These are phyloP conservation scores for Xylariaceae sp. DNA, from an alignment of 2,329 filamentous ascomycete species.

Conservation along the genomic window DNA sequence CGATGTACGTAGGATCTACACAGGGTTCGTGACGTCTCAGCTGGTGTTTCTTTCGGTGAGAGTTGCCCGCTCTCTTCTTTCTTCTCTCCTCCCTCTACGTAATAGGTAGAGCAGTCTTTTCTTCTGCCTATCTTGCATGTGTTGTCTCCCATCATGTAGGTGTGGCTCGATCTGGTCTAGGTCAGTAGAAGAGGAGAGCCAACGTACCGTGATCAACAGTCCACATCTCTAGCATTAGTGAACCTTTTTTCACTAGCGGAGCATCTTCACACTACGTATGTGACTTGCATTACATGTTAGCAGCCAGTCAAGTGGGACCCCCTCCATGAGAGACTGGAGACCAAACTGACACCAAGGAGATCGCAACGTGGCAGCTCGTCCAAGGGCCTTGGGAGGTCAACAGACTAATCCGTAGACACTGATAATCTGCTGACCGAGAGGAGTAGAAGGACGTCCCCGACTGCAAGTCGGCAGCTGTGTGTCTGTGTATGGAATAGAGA, in stretches of 20 bases:
- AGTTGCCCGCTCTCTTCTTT: too few relatives aligned
- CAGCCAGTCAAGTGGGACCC: not conserved
- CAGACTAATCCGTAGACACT: too few relatives aligned
- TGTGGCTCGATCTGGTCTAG: not conserved
- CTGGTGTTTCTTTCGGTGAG: too few relatives aligned
- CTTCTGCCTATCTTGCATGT: too few relatives aligned
- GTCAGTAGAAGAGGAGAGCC: not conserved
- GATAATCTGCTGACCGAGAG: not conserved
- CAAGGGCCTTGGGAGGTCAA: not conserved
- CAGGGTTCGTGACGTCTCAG: too few relatives aligned
- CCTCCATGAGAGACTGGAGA: not conserved
- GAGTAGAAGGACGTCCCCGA: not conserved
- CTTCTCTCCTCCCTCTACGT: too few relatives aligned
- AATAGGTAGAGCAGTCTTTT: too few relatives aligned
- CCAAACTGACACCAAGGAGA: not conserved
- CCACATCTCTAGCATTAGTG: not conserved
- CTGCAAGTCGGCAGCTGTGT: too few relatives aligned
- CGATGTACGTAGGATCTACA: too few relatives aligned
- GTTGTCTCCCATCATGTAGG: not conserved
- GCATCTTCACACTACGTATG: too few relatives aligned
- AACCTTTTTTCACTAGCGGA: not conserved
- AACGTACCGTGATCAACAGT: not conserved
- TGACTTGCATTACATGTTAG: not conserved
- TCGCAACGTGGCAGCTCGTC: not conserved
- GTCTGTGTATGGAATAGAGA: too few relatives aligned